phyloP scores from a whole-genome alignment of 1,284 basidiomycete species.

The Boletellus sp. region DNA sequence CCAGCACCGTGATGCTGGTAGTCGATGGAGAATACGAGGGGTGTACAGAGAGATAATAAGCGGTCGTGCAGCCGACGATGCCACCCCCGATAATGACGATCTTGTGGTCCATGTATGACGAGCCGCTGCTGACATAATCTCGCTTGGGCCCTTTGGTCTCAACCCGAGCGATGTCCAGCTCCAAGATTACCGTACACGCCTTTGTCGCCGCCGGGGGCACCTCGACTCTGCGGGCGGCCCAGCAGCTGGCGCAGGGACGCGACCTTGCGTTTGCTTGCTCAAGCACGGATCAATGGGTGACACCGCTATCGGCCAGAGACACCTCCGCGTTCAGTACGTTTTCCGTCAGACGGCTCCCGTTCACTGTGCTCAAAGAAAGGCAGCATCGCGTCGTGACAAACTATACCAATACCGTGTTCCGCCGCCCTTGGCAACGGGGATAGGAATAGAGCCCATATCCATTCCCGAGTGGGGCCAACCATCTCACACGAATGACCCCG shows the following conservation, averaged over 20 bases:
- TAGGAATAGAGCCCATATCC: not conserved
- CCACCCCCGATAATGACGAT: slow-evolving; percentile 58
- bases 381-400: slow-evolving; percentile 15
- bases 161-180: slow-evolving; percentile 1
- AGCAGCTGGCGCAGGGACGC: slow-evolving; percentile 19
- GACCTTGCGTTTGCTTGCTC: slow-evolving; percentile 17
- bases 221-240: not conserved
- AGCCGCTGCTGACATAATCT: slow-evolving; percentile 9
- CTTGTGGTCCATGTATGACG: slow-evolving; percentile 21
- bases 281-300: slow-evolving; percentile 14
- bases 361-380: slow-evolving; percentile 10
- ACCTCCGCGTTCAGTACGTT: slow-evolving; percentile 24
- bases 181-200: slow-evolving; percentile 22
- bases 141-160: not conserved
- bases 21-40: slow-evolving; percentile 41
- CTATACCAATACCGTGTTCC: slow-evolving; percentile 28
- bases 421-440: slow-evolving; percentile 5
- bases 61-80: slow-evolving; percentile 80
- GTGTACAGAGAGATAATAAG: slow-evolving; percentile 74
- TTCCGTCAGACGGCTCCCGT: not conserved
- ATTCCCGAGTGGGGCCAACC: slow-evolving; percentile 39
- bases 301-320: slow-evolving; percentile 13
- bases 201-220: slow-evolving; percentile 13
- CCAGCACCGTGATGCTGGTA: slow-evolving; percentile 65
- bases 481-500: slow-evolving; percentile 29